These are phyloP conservation scores for Amaranthus palmeri DNA, from an alignment of 148 eudicot genomes.

Conservation along the genomic window DNA sequence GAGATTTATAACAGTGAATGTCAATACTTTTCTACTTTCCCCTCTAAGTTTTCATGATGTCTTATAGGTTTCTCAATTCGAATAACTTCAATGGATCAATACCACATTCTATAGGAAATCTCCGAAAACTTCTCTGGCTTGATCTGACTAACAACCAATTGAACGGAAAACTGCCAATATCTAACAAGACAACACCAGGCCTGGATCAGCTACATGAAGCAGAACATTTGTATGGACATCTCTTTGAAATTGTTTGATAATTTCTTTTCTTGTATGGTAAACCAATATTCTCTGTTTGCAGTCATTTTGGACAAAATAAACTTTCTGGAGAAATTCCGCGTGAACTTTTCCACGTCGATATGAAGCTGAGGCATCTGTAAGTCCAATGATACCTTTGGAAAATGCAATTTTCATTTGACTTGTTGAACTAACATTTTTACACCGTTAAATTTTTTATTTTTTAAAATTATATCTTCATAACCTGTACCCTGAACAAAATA, in stretches of 20 bases:
- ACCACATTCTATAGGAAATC: slow-evolving; percentile 48
- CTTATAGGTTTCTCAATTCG: slow-evolving; percentile 33
- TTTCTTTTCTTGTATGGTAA: not conserved
- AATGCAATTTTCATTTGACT: not conserved
- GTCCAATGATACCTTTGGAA: not conserved
- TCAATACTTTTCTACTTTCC: not conserved
- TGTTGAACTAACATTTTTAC: too few species aligned
- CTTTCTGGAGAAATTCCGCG: slow-evolving; percentile 26
- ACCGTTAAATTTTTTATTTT: too few species aligned
- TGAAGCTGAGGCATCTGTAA: slow-evolving; percentile 24
- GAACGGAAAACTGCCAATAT: slow-evolving; percentile 52
- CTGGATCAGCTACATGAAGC: slow-evolving; percentile 49
- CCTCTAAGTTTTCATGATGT: not conserved
- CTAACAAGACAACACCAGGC: slow-evolving; percentile 43
- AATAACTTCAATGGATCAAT: slow-evolving; percentile 39
- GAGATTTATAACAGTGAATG: not conserved
- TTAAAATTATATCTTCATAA: too few species aligned
- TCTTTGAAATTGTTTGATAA: not conserved
- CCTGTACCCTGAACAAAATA: not conserved
- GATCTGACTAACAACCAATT: slow-evolving; percentile 54
- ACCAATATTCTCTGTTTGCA: slow-evolving; percentile 8
- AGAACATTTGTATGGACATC: slow-evolving; percentile 24
- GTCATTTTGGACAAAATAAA: slow-evolving; percentile 25
- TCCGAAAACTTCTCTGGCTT: slow-evolving; percentile 53
- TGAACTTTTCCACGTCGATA: slow-evolving; percentile 20